Base-by-base conservation (phyloP, 2,329 filamentous ascomycete species). In the Colletotrichum nymphaeae region DNA sequence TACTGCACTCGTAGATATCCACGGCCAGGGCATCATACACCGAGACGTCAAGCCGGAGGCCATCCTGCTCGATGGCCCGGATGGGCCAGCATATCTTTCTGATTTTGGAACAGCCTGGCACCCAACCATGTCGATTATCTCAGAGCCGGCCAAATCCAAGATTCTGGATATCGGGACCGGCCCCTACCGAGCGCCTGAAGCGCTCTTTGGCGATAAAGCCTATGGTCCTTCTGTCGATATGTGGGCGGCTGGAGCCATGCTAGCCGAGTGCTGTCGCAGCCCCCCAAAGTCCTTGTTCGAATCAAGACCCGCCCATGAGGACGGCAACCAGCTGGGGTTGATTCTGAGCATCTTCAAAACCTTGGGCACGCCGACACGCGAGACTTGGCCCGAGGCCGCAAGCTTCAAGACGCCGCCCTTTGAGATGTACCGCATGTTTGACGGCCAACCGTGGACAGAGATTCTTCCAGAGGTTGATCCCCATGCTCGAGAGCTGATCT, bases 51-150 rank as follows among this genome's bases (percentile, higher is more conserved):
- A 99, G 79, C 97, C 97, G 0, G 95, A 95, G 0, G 97, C 98
- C 66, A 88, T 99, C 46, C 86, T 98, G 9, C 88, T 98, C 58
- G 85, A 88, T 55, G 90, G 92, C 0, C 84, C 88, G 0, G 85
- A 88, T 6, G 94, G 93, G 0, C 93, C 94, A 5, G 94, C 94
- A 4, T 93, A 92, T 77, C 87, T 99, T 2, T 91, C 94, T 46
- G 97, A 99, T 81, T 98, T 99, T 84, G 96, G 97, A 63, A 97
- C 97, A 52, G 91, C 95, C 9, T 98, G 95, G 95, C 91, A 93
- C 76, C 89, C 93, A 3, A 81, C 87, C 12, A 78, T 89, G 72
- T 87, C 90, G 5, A 83, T 86, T 26, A 83, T 84, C 4, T 88
- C 89, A 16, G 97, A 99, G 80, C 86, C 90, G 1, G 79, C 86